A percentile compares a stretch with the other conserved stretches of the same genome.
Conservation (phyloP, 805 yeast species). For the Brettanomyces nanus region DNA sequence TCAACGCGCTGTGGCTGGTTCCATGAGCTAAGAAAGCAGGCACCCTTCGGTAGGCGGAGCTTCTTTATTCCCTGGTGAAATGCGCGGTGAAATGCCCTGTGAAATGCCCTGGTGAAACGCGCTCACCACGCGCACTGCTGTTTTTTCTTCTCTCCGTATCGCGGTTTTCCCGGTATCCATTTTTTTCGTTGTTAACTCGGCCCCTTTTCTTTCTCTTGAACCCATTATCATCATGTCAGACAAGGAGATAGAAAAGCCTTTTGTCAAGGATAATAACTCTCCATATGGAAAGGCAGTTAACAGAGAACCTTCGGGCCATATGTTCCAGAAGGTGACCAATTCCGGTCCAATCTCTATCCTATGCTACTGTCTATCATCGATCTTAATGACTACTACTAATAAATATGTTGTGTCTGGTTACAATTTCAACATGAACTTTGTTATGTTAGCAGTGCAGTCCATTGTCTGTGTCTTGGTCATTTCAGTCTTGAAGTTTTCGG, state of each 20-base stretch:
- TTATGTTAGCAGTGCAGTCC: conserved; percentile 83
- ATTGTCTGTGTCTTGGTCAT: conserved; percentile 73
- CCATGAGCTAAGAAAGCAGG: too few species aligned
- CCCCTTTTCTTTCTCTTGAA: too few species aligned
- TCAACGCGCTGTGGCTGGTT: too few species aligned
- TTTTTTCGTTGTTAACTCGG: too few species aligned
- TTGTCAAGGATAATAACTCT: background rate
- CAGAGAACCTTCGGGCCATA: background rate
- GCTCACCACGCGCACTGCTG: too few species aligned
- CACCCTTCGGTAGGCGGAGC: too few species aligned
- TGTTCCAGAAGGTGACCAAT: conserved; percentile 28
- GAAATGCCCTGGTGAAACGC: too few species aligned
- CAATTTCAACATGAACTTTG: conserved; percentile 72
- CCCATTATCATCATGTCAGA: too few species aligned
- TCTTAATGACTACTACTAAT: conserved; percentile 95
- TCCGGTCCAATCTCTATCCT: conserved; percentile 63
- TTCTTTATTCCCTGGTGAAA: too few species aligned
- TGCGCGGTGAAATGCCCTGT: too few species aligned
- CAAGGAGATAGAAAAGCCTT: conserved; percentile 1
- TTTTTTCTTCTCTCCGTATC: too few species aligned
- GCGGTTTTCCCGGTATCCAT: too few species aligned
- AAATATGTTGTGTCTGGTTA: conserved; percentile 82
- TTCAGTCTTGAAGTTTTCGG: conserved; percentile 60
- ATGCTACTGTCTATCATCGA: conserved; percentile 88
- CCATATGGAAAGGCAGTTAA: background rate